Evolutionary conservation across 306 rosid species (phyloP).

Genomic region (Gleditsia sinensis): DNA sequence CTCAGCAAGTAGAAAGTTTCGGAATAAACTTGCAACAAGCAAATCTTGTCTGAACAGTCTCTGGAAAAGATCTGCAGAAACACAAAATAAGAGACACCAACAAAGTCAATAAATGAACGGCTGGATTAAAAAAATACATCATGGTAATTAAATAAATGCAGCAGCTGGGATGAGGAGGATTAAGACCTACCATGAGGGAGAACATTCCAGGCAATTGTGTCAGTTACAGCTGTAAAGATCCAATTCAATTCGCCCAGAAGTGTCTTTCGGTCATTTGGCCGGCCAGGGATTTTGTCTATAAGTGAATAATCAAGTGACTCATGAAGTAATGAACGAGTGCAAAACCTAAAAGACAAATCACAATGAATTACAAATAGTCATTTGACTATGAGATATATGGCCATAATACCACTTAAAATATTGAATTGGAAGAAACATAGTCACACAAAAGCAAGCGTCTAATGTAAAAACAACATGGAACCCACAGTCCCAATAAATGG

Average conservation of each 20-base stretch:
- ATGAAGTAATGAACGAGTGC: conserved; percentile 81
- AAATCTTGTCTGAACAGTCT: conserved; percentile 97
- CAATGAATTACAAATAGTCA: conserved; percentile 3
- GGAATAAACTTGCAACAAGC: conserved; percentile 92
- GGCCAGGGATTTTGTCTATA: conserved; percentile 96
- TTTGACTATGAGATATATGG: background rate
- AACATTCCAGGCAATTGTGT: conserved; percentile 99
- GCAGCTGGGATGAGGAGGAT: conserved; percentile 3
- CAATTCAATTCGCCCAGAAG: conserved; percentile 98
- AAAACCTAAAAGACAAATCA: conserved; percentile 68
- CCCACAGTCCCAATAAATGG: background rate
- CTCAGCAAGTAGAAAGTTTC: conserved; percentile 97
- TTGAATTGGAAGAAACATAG: conserved; percentile 8
- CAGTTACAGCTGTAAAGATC: conserved; percentile 99
- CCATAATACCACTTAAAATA: conserved; percentile 14
- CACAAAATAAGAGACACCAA: conserved; percentile 28
- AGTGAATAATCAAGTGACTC: conserved; percentile 80
- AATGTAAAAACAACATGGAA: conserved; percentile 1
- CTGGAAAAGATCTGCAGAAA: conserved; percentile 87
- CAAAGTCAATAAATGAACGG: conserved; percentile 13
- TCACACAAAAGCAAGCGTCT: conserved; percentile 4
- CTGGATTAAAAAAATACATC: background rate
- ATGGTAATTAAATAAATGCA: background rate
- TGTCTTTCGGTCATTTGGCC: conserved; percentile 94
- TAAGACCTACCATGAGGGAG: conserved; percentile 83